Base-by-base conservation (phyloP, 345 rosid genomes). In the Isatis tinctoria region DNA sequence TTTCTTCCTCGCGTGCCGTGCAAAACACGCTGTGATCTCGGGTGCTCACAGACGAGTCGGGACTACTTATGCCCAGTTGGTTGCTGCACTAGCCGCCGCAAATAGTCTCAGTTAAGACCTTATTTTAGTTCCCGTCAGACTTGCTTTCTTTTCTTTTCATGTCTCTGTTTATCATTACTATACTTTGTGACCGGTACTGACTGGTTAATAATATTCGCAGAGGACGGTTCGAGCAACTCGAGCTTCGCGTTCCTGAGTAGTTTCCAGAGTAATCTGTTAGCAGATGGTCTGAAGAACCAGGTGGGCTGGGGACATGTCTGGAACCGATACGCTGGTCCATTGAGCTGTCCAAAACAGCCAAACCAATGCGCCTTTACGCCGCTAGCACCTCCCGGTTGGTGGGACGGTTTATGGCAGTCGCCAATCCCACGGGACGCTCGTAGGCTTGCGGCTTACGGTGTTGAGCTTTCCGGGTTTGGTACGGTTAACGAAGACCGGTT, bases 361-460 rank as follows among this genome's bases (percentile, higher is more conserved):
- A 72, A 87, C 75, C 99, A 95, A 75, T 92, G 99, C 24, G 98
- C 98, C 26, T 75, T 74, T 80, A 86, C 99, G 5, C 98, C 98
- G 0, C 90, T 95, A 30, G 88, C 91, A 62, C 96, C 98, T 65
- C 99, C 97, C 0, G 98, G 94, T 62, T 92, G 99, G 99, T 92
- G 97, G 98, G 99, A 92, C 36, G 89, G 94, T 48, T 79, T 88
- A 28, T 95, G 98, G 99, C 98, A 90, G 75, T 95, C 98, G 0
- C 99, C 98, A 0, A 85, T 88, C 44, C 82, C 86, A 2, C 87
- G 94, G 5, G 96, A 95, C 65, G 67, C 87, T 65, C 88, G 82
- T 4, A 80, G 84, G 79, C 72, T 95, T 73, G 87, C 83, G 26
- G 76, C 82, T 45, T 92, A 79, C 3, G 98, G 99, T 7, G n/a